phyloP scores from a whole-genome alignment of 2,329 filamentous ascomycete genomes.

The Pyrenochaeta sp. region DNA sequence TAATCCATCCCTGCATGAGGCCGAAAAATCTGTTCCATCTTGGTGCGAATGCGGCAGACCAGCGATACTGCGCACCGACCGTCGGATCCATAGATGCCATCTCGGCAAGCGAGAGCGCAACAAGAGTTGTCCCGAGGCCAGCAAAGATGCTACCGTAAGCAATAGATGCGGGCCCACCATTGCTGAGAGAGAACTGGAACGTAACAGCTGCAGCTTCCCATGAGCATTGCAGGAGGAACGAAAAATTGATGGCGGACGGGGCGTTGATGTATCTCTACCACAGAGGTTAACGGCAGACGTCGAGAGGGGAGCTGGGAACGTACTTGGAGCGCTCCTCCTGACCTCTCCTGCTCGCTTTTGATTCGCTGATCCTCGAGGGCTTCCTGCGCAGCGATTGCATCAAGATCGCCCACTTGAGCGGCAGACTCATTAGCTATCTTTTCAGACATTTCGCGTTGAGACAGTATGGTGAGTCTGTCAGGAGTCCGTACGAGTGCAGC shows the following conservation, averaged over 20 bases:
- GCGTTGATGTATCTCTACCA: slow-evolving; percentile 31
- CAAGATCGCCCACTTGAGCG: slow-evolving; percentile 12
- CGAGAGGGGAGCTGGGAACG: neutral
- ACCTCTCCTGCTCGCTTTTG: slow-evolving; percentile 17
- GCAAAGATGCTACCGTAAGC: slow-evolving; percentile 38
- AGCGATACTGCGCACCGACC: slow-evolving; percentile 41
- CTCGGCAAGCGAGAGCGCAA: slow-evolving; percentile 41
- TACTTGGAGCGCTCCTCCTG: slow-evolving; percentile 10
- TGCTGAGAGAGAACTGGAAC: slow-evolving; percentile 35
- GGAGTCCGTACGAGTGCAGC: neutral
- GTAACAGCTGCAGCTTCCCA: slow-evolving; percentile 39
- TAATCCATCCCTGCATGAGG: slow-evolving; percentile 39
- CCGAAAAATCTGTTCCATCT: slow-evolving; percentile 33
- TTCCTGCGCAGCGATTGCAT: slow-evolving; percentile 23
- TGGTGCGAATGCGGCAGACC: slow-evolving; percentile 35
- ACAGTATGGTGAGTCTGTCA: neutral
- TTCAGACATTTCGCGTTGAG: neutral
- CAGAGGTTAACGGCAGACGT: neutral
- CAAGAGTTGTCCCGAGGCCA: slow-evolving; percentile 35
- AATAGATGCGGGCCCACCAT: slow-evolving; percentile 40
- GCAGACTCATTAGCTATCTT: slow-evolving; percentile 15
- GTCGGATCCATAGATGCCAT: slow-evolving; percentile 43
- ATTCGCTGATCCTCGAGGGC: slow-evolving; percentile 21
- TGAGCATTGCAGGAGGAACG: slow-evolving; percentile 32
- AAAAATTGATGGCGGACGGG: slow-evolving; percentile 32